Evolutionary conservation across 2,329 filamentous ascomycete species (phyloP), one percentile per base, ranked within the genome.

Genomic region (Ophiostoma tasmaniense): DNA sequence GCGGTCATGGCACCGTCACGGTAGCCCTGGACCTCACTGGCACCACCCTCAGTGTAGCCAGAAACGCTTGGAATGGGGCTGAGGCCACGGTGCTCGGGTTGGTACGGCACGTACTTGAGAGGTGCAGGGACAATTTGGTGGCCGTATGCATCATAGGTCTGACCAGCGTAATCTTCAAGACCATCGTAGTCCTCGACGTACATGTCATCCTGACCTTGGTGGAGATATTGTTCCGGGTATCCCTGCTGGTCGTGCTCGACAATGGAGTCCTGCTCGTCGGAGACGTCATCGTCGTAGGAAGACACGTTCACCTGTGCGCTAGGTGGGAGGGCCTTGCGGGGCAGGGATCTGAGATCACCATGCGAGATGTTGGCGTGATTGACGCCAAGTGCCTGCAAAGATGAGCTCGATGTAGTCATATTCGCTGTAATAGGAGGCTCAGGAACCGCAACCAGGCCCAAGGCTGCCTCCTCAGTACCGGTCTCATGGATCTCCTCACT

Each of bases 21-120:
- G 74, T 85, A 85, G 37, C 79, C 79, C 42, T 83, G 83, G 35
- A 81, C 80, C 71, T 88, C 84, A 74, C 83, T 88, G 4, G 67
- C 33, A 67, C 87, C 87, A 64, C 87, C 87, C 74, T 93, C 88
- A 3, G 87, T 89, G 74, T 93, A 94, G 71, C 93, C 95, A 13
- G 92, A 94, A 20, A 97, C 91, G 74, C 93, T 97, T 73, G 95
- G 93, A 70, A 96, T 93, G 0, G 94, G 94, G 76, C 93, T 97
- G 66, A 96, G 80, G 13, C 88, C 89, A 59, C 91, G 89, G 67
- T 87, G 84, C 73, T 90, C 87, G 13, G 87, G 84, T 73, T 89
- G 85, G 72, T 91, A 89, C 1, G 89, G 86, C n/a, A 88, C 83
- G 73, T 90, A 90, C 72, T 85, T 86, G 35, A 88, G 78, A 20